Conservation (phyloP, 306 rosid species). For the Cercis canadensis region DNA sequence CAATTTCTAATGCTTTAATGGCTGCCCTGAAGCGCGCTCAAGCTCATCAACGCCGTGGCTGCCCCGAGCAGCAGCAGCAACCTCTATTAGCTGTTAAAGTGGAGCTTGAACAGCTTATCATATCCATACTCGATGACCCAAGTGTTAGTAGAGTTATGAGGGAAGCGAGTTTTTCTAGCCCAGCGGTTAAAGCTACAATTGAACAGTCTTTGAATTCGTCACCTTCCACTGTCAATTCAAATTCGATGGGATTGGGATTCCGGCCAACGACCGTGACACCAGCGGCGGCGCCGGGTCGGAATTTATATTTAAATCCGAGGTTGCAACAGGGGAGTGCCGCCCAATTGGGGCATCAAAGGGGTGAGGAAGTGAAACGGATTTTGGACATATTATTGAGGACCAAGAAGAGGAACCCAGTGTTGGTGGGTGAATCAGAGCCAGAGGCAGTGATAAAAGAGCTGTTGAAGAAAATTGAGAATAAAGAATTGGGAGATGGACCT, state of each 20-base stretch:
- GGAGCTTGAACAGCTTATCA: constrained; percentile 71
- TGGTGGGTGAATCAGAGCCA: constrained; percentile 94
- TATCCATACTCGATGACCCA: constrained; percentile 69
- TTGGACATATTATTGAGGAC: constrained; percentile 64
- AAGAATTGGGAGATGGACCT: constrained; percentile 65
- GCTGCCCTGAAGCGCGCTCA: constrained; percentile 75
- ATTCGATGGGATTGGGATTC: constrained; percentile 69
- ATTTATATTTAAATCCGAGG: constrained; percentile 80
- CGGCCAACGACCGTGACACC: constrained; percentile 49
- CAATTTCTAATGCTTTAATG: constrained; percentile 68
- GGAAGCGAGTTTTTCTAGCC: constrained; percentile 70
- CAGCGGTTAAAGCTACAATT: constrained; percentile 67
- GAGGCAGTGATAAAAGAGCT: constrained; percentile 76
- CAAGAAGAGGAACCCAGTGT: constrained; percentile 85
- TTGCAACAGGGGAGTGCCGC: constrained; percentile 65
- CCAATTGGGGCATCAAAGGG: constrained; percentile 58
- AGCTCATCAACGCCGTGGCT: constrained; percentile 74
- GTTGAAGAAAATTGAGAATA: constrained; percentile 67
- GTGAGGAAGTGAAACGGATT: constrained; percentile 71
- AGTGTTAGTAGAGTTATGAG: constrained; percentile 75
- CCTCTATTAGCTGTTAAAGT: constrained; percentile 68
- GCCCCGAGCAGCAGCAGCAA: constrained; percentile 78
- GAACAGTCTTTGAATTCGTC: constrained; percentile 54
- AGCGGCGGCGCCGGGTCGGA: constrained; percentile 41
- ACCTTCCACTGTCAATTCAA: constrained; percentile 51